Evolutionary conservation across 2,329 filamentous ascomycete genomes (phyloP).

Genomic region (Aspergillus felis): DNA sequence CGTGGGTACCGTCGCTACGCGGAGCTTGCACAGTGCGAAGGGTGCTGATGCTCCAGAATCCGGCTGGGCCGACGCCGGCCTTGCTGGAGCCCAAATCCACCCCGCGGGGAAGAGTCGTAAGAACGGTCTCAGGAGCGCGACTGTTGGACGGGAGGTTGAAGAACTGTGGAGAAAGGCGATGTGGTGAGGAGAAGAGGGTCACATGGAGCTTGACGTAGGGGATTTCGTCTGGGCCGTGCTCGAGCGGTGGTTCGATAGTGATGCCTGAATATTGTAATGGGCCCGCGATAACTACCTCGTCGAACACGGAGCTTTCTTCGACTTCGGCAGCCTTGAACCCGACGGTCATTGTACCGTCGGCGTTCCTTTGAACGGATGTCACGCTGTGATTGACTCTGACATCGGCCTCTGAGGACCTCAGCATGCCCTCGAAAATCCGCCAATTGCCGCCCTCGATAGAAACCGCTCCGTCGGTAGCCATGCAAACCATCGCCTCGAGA

Average conservation of each 20-base stretch:
- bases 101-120: slow-evolving; percentile 71
- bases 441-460: slow-evolving; percentile 83
- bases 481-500: slow-evolving; percentile 84
- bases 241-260: slow-evolving; percentile 41
- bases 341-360: slow-evolving; percentile 44
- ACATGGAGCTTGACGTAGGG: slow-evolving; percentile 85
- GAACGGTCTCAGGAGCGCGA: slow-evolving; percentile 66
- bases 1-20: slow-evolving; percentile 8
- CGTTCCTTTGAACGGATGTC: slow-evolving; percentile 48
- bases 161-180: slow-evolving; percentile 64
- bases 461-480: slow-evolving; percentile 82
- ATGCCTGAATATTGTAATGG: slow-evolving; percentile 80
- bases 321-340: slow-evolving; percentile 23
- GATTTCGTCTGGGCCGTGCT: slow-evolving; percentile 65
- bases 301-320: slow-evolving; percentile 49
- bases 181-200: slow-evolving; percentile 78
- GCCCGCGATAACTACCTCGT: slow-evolving; percentile 76
- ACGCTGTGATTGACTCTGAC: slow-evolving; percentile 67
- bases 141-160: slow-evolving; percentile 59
- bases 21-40: slow-evolving; percentile 63
- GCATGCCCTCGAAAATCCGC: slow-evolving; percentile 86
- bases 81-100: slow-evolving; percentile 35
- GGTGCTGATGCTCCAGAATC: slow-evolving; percentile 83
- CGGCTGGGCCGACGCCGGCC: slow-evolving; percentile 64
- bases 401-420: slow-evolving; percentile 59